Percentiles rank a stretch among this genome's conserved stretches.
phyloP scores from a whole-genome alignment of 176 grass and related monocot genomes.

The Oropetium thomaeum region DNA sequence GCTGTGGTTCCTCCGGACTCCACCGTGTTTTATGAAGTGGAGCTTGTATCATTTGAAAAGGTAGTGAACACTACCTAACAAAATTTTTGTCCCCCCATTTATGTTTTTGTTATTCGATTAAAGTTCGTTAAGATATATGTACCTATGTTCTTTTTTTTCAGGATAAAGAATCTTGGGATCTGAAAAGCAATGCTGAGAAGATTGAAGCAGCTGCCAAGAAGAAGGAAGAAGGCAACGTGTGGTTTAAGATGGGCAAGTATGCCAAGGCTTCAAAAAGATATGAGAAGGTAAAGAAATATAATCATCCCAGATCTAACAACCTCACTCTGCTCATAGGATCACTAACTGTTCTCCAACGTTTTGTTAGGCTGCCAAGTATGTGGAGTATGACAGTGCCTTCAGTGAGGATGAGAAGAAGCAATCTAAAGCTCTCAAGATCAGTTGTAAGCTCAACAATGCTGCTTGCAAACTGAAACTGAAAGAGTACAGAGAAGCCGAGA shows the following conservation, averaged over 20 bases:
- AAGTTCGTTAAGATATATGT: not conserved
- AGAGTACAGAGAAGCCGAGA: conserved; percentile 61
- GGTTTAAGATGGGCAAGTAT: conserved; percentile 88
- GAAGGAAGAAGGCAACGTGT: conserved; percentile 83
- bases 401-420: conserved; percentile 82
- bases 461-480: conserved; percentile 80
- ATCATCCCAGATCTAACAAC: not conserved
- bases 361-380: conserved; percentile 62
- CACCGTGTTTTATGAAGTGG: conserved; percentile 72
- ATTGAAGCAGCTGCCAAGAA: conserved; percentile 83
- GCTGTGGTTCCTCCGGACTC: conserved; percentile 62
- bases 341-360: not conserved
- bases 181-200: conserved; percentile 79
- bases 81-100: not conserved
- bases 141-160: conserved; percentile 2
- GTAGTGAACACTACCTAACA: conserved; percentile 24
- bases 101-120: too few species aligned
- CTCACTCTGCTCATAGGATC: not conserved
- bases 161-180: conserved; percentile 96
- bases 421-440: conserved; percentile 64
- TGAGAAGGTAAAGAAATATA: conserved; percentile 49
- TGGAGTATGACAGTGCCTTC: conserved; percentile 78
- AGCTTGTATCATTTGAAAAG: conserved; percentile 88
- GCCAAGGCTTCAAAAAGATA: conserved; percentile 85
- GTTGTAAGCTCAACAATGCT: conserved; percentile 66